A percentile compares a stretch with the other conserved stretches of the same genome.
Conservation (phyloP, 208 protist genomes). For the Strigomonas oncopelti region DNA sequence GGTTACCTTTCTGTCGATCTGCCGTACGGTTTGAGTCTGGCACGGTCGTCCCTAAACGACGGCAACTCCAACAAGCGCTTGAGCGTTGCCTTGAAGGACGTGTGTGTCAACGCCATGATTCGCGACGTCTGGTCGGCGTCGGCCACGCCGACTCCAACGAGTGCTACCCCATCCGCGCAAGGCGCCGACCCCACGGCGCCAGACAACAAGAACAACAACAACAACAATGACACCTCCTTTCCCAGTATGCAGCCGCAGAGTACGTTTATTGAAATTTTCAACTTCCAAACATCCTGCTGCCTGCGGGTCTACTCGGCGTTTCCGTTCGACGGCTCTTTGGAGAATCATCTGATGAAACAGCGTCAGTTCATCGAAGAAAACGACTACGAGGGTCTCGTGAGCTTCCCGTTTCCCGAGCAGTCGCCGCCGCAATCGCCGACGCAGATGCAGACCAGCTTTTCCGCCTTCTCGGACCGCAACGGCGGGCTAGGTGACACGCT, state of each 20-base stretch:
- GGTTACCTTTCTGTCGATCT: conserved; percentile 57
- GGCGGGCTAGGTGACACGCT: background rate
- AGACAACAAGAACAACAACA: background rate
- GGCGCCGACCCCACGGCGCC: too few species aligned
- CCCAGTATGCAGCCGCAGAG: background rate
- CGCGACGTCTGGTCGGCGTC: too few species aligned
- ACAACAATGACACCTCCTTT: background rate
- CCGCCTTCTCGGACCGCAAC: background rate
- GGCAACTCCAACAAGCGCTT: conserved; percentile 77
- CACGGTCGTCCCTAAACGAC: conserved; percentile 75
- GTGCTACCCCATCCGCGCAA: conserved; percentile 4
- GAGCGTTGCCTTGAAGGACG: conserved; percentile 35
- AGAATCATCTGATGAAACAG: conserved; percentile 59
- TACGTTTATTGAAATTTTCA: conserved; percentile 64
- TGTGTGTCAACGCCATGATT: conserved; percentile 46
- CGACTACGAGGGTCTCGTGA: conserved; percentile 64
- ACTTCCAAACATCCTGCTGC: conserved; percentile 60
- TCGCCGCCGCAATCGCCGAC: background rate
- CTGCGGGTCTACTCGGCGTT: conserved; percentile 71
- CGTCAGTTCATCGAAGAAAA: conserved; percentile 62
- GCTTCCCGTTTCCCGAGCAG: conserved; percentile 29
- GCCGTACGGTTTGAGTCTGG: conserved; percentile 54
- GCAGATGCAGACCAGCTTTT: background rate
- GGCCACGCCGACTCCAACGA: background rate
- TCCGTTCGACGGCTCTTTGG: conserved; percentile 74